A percentile compares a stretch with the other conserved stretches of the same genome.
Evolutionary conservation across 305 asterid species (phyloP).

Genomic region (Fraxinus baroniana): DNA sequence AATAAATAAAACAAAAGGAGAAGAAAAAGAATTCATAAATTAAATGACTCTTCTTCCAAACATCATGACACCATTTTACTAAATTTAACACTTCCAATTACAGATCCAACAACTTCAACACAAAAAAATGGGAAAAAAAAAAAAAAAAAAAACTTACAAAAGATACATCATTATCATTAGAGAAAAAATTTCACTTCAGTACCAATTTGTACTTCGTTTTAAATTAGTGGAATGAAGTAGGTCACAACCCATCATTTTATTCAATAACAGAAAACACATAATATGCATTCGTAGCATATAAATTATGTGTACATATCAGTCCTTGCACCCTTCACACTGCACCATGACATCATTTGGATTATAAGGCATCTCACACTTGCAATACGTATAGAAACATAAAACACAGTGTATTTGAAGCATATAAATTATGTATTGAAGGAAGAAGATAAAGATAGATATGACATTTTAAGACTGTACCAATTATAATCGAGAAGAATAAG

Average conservation of each 20-base stretch:
- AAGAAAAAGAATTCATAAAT: background rate
- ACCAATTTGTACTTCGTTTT: background rate
- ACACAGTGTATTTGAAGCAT: background rate
- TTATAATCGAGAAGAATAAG: too few species aligned
- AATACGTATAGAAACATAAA: constrained; percentile 45
- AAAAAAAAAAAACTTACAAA: too few species aligned
- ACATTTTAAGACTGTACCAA: too few species aligned
- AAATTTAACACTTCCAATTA: background rate
- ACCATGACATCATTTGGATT: constrained; percentile 86
- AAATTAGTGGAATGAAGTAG: background rate
- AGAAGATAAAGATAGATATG: too few species aligned
- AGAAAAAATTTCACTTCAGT: background rate
- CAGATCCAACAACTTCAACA: background rate
- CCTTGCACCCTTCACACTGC: constrained; percentile 87
- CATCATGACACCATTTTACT: background rate
- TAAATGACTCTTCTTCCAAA: background rate
- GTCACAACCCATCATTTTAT: background rate
- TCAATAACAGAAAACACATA: background rate
- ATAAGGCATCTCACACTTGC: constrained; percentile 84
- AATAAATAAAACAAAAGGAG: background rate
- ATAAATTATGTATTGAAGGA: too few species aligned
- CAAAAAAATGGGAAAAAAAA: background rate
- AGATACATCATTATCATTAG: background rate
- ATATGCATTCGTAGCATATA: background rate
- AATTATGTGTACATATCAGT: constrained; percentile 47